These are phyloP conservation scores for Phellopilus nigrolimitatus DNA, from an alignment of 1,284 basidiomycete species.

Conservation along the genomic window DNA sequence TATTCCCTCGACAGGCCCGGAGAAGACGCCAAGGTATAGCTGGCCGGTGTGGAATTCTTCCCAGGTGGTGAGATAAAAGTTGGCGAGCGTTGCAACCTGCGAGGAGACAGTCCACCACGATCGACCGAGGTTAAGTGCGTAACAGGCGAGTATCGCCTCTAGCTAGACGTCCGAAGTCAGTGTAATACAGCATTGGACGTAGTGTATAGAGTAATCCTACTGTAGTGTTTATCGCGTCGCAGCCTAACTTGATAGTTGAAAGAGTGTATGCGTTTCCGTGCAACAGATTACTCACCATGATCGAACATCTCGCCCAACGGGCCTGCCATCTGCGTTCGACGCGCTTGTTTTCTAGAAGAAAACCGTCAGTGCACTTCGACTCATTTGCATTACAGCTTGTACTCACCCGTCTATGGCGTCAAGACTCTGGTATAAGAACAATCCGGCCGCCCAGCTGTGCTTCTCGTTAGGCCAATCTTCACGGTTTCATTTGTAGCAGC, in stretches of 20 bases:
- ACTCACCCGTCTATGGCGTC: slow-evolving; percentile 84
- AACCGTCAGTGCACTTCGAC: too few relatives aligned
- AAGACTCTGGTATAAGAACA: slow-evolving; percentile 91
- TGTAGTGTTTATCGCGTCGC: slow-evolving; percentile 92
- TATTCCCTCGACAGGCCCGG: slow-evolving; percentile 96
- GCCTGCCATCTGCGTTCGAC: slow-evolving; percentile 92
- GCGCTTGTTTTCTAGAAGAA: slow-evolving; percentile 79
- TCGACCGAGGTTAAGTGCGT: slow-evolving; percentile 85
- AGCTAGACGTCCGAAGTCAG: slow-evolving; percentile 53
- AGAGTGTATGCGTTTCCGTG: neutral
- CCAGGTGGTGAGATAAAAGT: slow-evolving; percentile 97
- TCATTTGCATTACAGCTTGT: too few relatives aligned
- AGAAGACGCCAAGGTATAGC: slow-evolving; percentile 89
- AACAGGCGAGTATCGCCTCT: slow-evolving; percentile 77
- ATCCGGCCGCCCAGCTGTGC: slow-evolving; percentile 77
- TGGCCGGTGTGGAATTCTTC: slow-evolving; percentile 96
- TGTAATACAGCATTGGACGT: too few relatives aligned
- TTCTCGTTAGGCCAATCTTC: neutral
- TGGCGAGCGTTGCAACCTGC: slow-evolving; percentile 82
- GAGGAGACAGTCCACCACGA: slow-evolving; percentile 96
- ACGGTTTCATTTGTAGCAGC: slow-evolving; percentile 27
- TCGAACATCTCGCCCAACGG: slow-evolving; percentile 97
- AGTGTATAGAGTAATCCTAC: slow-evolving; percentile 36
- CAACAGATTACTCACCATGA: slow-evolving; percentile 60
- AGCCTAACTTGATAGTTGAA: slow-evolving; percentile 41